phyloP scores from a whole-genome alignment of 495 filamentous ascomycete species.

The Achaetomiella virescens region DNA sequence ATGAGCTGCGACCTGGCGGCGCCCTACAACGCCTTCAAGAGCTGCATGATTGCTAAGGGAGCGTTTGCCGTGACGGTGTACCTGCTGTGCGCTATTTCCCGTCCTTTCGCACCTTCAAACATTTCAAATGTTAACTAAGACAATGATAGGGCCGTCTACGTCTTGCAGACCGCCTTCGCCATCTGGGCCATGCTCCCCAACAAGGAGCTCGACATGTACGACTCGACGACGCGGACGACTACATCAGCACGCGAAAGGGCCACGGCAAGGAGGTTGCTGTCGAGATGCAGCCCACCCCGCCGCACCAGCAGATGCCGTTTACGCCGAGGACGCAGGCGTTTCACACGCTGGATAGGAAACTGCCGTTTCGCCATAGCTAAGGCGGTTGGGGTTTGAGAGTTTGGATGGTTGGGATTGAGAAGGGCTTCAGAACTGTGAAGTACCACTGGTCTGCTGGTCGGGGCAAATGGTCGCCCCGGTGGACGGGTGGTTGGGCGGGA shows the following conservation, averaged over 20 bases:
- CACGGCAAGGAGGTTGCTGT: conserved; percentile 23
- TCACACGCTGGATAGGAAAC: conserved; percentile 46
- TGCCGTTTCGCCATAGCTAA: conserved; percentile 28
- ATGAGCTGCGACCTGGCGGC: conserved; percentile 65
- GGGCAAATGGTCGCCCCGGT: not conserved
- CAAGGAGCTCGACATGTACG: conserved; percentile 32
- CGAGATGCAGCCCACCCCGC: conserved; percentile 42
- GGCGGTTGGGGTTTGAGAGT: not conserved
- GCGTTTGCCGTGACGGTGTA: conserved; percentile 64
- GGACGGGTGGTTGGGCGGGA: not conserved
- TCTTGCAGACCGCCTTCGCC: conserved; percentile 49
- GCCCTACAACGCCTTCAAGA: conserved; percentile 48
- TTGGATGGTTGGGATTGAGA: not conserved
- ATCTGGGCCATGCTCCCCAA: conserved; percentile 60
- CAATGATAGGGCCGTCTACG: conserved; percentile 45
- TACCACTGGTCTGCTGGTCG: conserved; percentile 4
- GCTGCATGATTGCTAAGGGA: conserved; percentile 71
- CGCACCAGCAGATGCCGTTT: conserved; percentile 31
- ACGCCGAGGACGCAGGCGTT: conserved; percentile 52
- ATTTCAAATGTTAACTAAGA: conserved; percentile 1
- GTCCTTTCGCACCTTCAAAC: not conserved
- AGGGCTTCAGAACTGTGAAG: not conserved
- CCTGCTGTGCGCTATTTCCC: conserved; percentile 55
- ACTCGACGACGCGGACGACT: conserved; percentile 36
- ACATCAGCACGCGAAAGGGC: not conserved